A percentile compares a stretch with the other conserved stretches of the same genome.
phyloP scores from a whole-genome alignment of 2,329 filamentous ascomycete species.

The Nothophaeocryptopus gaeumannii region DNA sequence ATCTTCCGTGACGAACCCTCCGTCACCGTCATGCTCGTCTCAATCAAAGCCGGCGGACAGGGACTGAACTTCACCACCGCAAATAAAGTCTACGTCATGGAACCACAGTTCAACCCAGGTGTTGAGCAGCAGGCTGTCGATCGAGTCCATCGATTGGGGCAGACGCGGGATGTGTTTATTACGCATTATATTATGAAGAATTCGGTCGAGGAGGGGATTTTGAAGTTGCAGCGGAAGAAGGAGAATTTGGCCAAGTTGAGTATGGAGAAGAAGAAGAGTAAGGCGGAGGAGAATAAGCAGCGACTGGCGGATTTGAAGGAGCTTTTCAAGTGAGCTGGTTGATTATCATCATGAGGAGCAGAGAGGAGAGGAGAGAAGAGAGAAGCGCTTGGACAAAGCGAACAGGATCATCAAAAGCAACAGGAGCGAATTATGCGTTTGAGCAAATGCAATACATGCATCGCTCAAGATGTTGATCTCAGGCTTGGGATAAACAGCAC shows the following conservation, averaged over 20 bases:
- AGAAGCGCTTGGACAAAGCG: not conserved
- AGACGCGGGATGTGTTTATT: conserved; percentile 83
- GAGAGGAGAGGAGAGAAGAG: not conserved
- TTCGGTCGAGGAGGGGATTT: conserved; percentile 93
- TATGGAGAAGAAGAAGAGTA: conserved; percentile 62
- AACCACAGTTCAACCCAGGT: conserved; percentile 95
- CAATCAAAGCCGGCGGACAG: conserved; percentile 86
- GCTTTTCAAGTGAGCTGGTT: conserved; percentile 47
- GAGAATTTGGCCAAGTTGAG: conserved; percentile 83
- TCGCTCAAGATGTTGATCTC: too few relatives aligned
- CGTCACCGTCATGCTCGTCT: conserved; percentile 81
- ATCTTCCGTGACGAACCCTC: conserved; percentile 69
- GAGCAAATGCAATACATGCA: too few relatives aligned
- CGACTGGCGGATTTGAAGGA: conserved; percentile 60
- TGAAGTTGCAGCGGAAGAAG: conserved; percentile 87
- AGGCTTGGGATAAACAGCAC: too few relatives aligned
- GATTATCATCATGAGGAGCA: not conserved
- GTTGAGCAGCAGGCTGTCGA: conserved; percentile 93
- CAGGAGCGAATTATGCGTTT: too few relatives aligned
- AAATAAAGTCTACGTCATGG: conserved; percentile 92
- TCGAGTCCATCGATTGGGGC: conserved; percentile 85
- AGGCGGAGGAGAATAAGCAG: conserved; percentile 63
- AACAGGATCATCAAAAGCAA: too few relatives aligned
- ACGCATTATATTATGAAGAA: conserved; percentile 84
- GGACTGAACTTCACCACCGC: conserved; percentile 87